These are phyloP conservation scores for Candida ortonii DNA, from an alignment of 805 yeast genomes.

Conservation along the genomic window DNA sequence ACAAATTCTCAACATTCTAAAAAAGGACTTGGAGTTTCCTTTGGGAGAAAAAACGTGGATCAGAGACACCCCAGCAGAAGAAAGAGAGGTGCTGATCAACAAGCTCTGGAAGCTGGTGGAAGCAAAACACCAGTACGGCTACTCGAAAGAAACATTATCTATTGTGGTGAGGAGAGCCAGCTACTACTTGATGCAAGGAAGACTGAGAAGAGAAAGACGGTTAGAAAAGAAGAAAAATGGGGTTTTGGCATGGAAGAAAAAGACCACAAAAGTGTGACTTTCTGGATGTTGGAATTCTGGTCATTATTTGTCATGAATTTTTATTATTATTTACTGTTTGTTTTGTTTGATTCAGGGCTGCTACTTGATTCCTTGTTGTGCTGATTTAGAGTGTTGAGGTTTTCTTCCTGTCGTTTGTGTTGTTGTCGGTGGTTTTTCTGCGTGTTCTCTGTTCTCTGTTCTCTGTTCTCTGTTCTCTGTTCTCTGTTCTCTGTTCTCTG, in stretches of 20 bases:
- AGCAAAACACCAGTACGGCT: constrained; percentile 47
- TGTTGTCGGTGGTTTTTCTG: too few species aligned
- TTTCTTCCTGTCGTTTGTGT: too few species aligned
- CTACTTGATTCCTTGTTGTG: too few species aligned
- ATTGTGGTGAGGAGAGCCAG: constrained; percentile 78
- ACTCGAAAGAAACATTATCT: constrained; percentile 55
- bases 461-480: too few species aligned
- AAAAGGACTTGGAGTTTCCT: constrained; percentile 61
- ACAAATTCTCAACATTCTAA: constrained; percentile 50
- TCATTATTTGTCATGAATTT: too few species aligned
- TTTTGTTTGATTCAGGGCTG: constrained; percentile 3
- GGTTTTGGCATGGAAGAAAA: constrained; percentile 16
- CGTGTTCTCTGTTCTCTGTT: too few species aligned
- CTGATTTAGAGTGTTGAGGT: too few species aligned
- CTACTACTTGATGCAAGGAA: constrained; percentile 75
- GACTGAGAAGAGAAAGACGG: constrained; percentile 66
- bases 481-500: too few species aligned
- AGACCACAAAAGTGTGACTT: constrained; percentile 9
- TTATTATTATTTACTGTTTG: constrained; percentile 3
- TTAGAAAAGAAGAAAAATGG: constrained; percentile 37
- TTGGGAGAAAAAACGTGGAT: constrained; percentile 83
- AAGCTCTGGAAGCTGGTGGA: constrained; percentile 48
- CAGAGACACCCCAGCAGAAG: constrained; percentile 61
- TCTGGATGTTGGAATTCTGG: too few species aligned
- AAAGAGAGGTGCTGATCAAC: constrained; percentile 48